Evolutionary conservation across 208 protist genomes (phyloP).

Genomic region (Crithidia sp.): DNA sequence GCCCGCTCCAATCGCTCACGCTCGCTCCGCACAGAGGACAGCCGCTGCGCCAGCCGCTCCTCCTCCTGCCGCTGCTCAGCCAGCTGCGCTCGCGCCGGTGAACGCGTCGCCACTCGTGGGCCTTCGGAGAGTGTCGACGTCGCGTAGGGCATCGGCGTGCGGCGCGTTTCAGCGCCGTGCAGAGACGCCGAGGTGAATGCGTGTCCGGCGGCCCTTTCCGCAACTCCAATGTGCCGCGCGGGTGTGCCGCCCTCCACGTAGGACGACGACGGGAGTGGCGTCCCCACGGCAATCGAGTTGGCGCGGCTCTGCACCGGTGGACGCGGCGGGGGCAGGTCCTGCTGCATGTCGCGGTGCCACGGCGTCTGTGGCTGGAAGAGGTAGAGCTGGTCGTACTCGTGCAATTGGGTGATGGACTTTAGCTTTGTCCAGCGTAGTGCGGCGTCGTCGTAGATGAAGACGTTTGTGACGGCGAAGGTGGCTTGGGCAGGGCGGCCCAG

Average conservation of each 20-base stretch:
- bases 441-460: conserved; percentile 80
- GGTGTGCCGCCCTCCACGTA: background rate
- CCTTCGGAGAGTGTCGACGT: background rate
- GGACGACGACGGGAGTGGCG: background rate
- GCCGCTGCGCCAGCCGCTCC: conserved; percentile 20
- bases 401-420: conserved; percentile 54
- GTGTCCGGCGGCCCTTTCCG: background rate
- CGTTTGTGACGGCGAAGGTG: conserved; percentile 19
- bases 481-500: background rate
- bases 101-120: conserved; percentile 1
- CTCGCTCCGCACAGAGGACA: conserved; percentile 45
- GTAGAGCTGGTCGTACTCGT: conserved; percentile 89
- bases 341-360: conserved; percentile 67
- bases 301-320: conserved; percentile 39
- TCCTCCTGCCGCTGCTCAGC: conserved; percentile 54
- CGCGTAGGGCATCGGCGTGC: background rate
- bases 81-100: conserved; percentile 41
- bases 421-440: conserved; percentile 64
- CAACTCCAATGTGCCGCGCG: background rate
- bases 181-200: too few relatives aligned
- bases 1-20: conserved; percentile 47
- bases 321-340: conserved; percentile 74
- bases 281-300: background rate
- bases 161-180: background rate
- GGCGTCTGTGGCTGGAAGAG: conserved; percentile 75